Percentiles rank a stretch among this genome's conserved stretches.
Evolutionary conservation across 768 basidiomycete genomes (phyloP).

Genomic region (Amanita pseudoporphyria): DNA sequence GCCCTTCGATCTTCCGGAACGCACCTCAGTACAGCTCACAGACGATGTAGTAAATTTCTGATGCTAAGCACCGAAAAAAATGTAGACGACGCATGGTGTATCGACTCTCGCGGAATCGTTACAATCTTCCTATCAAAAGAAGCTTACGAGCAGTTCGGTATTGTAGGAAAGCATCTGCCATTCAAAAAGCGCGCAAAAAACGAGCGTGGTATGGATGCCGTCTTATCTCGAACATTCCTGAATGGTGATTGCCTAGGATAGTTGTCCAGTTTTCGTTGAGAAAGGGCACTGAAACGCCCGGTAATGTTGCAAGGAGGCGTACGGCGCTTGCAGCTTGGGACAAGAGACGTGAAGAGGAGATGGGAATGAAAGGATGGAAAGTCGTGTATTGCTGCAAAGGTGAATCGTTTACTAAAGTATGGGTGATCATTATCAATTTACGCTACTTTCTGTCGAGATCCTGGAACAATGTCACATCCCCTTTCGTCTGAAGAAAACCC

Average conservation of each 20-base stretch:
- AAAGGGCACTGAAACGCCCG: constrained; percentile 26
- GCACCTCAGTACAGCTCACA: background rate
- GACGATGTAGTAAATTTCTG: constrained; percentile 23
- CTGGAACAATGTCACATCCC: constrained; percentile 13
- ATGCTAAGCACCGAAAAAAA: constrained; percentile 24
- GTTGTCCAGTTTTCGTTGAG: constrained; percentile 39
- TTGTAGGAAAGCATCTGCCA: constrained; percentile 45
- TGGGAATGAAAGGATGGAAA: constrained; percentile 31
- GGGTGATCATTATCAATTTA: background rate
- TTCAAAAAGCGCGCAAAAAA: constrained; percentile 43
- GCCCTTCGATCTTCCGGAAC: constrained; percentile 1
- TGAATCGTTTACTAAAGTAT: constrained; percentile 1
- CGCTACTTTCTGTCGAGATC: constrained; percentile 5
- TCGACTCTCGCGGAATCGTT: constrained; percentile 53
- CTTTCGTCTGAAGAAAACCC: background rate
- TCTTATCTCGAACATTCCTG: background rate
- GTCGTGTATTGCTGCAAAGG: constrained; percentile 30
- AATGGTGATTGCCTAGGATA: constrained; percentile 15
- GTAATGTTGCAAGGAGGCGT: constrained; percentile 27
- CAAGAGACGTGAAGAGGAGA: constrained; percentile 20
- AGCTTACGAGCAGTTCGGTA: constrained; percentile 52
- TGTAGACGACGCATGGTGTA: constrained; percentile 57
- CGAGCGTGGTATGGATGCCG: constrained; percentile 33
- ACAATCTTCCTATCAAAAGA: constrained; percentile 45
- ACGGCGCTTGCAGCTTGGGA: constrained; percentile 44